These are phyloP conservation scores for Backusella luteola DNA, from an alignment of 192 early-diverging fungal genomes.

Conservation along the genomic window DNA sequence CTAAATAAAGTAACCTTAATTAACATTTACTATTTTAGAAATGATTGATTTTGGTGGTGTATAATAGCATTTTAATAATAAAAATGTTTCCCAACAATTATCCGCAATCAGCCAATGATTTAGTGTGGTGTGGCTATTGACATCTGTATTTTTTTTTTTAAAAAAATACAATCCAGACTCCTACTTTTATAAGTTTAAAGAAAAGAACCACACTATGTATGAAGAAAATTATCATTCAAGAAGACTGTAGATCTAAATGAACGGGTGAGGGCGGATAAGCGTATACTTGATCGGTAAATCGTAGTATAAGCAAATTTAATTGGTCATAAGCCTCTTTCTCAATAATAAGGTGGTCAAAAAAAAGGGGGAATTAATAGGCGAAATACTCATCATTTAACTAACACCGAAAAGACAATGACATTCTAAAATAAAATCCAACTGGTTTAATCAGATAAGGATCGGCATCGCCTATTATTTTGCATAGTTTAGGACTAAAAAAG, in stretches of 20 bases:
- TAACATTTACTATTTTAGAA: too few species aligned
- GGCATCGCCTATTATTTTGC: background rate
- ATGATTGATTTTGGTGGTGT: too few species aligned
- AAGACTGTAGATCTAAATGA: background rate
- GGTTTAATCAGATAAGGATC: background rate
- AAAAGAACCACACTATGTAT: too few species aligned
- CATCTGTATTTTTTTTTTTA: too few species aligned
- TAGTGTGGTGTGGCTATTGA: too few species aligned
- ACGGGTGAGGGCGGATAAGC: background rate
- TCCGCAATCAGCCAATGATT: too few species aligned
- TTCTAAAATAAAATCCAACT: background rate
- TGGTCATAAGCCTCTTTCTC: background rate
- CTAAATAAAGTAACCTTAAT: too few species aligned
- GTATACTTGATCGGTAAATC: background rate
- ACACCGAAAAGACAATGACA: background rate
- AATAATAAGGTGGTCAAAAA: background rate
- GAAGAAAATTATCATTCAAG: background rate
- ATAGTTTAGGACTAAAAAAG: background rate
- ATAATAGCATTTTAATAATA: too few species aligned
- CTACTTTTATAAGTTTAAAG: too few species aligned
- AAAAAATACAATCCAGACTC: too few species aligned
- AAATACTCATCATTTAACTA: background rate
- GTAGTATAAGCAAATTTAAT: background rate
- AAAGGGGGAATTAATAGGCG: background rate
- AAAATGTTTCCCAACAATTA: too few species aligned